phyloP scores from a whole-genome alignment of 2,329 filamentous ascomycete genomes.

The Sclerotinia borealis region DNA sequence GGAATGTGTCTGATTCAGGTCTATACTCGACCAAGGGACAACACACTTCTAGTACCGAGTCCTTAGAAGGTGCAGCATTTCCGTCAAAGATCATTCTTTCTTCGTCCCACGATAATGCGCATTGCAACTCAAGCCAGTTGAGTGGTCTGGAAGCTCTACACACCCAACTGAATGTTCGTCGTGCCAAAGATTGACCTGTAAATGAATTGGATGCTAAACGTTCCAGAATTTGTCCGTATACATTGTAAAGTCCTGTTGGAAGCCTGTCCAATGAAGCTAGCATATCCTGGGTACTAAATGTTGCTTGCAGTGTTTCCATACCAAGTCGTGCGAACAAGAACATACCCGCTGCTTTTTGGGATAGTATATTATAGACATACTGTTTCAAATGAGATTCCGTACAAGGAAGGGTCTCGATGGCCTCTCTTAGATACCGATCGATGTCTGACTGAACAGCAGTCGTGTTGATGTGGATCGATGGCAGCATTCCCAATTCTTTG shows the following conservation, averaged over 20 bases:
- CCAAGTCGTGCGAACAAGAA: constrained; percentile 9
- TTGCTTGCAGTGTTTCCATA: constrained; percentile 9
- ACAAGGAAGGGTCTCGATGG: constrained; percentile 7
- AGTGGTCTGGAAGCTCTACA: constrained; percentile 8
- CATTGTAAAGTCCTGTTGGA: constrained; percentile 7
- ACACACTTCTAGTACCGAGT: constrained; percentile 6
- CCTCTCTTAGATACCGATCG: constrained; percentile 5
- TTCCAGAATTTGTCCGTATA: constrained; percentile 6
- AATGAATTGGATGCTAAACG: background rate
- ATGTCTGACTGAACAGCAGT: constrained; percentile 1
- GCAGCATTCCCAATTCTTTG: background rate
- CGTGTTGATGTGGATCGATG: constrained; percentile 2
- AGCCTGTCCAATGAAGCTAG: constrained; percentile 4
- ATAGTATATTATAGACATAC: constrained; percentile 7
- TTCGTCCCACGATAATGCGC: constrained; percentile 9
- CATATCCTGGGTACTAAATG: constrained; percentile 9
- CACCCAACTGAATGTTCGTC: constrained; percentile 7
- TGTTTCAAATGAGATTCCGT: constrained; percentile 8
- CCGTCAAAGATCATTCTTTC: constrained; percentile 7
- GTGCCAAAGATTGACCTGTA: background rate
- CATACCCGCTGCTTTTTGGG: constrained; percentile 8
- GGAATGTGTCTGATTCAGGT: constrained; percentile 5
- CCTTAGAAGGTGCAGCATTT: background rate
- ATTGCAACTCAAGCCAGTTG: constrained; percentile 8
- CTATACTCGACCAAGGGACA: constrained; percentile 8